Percentiles rank a stretch among this genome's conserved stretches.
Conservation (phyloP, 352 stramenopile species). For the Pythium myriotylum region DNA sequence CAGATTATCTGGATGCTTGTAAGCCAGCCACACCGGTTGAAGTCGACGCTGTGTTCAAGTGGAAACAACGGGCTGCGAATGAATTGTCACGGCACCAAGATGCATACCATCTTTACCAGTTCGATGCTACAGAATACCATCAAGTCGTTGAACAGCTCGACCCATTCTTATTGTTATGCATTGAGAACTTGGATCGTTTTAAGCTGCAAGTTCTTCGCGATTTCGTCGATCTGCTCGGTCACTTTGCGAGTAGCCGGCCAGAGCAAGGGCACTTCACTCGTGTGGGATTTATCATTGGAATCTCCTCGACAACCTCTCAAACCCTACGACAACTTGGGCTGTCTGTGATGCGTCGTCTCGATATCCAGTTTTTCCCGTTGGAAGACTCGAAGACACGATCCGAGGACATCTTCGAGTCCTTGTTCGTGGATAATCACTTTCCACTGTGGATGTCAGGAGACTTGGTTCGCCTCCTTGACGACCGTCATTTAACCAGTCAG, state of each 20-base stretch:
- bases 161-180: constrained; percentile 64
- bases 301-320: constrained; percentile 67
- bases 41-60: neutral
- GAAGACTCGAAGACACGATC: constrained; percentile 80
- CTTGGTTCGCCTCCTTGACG: constrained; percentile 50
- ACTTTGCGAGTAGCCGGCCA: constrained; percentile 36
- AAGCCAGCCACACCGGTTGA: neutral
- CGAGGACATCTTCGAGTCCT: constrained; percentile 67
- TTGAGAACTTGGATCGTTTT: constrained; percentile 78
- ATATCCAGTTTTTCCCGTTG: constrained; percentile 79
- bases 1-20: neutral
- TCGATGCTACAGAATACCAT: constrained; percentile 12
- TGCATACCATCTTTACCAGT: constrained; percentile 22
- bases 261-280: constrained; percentile 7
- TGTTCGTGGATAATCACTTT: constrained; percentile 67
- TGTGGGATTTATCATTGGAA: constrained; percentile 68
- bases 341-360: constrained; percentile 48
- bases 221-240: constrained; percentile 74
- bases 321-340: constrained; percentile 68
- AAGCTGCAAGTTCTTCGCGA: constrained; percentile 59
- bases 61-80: neutral
- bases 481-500: constrained; percentile 57
- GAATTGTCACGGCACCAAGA: constrained; percentile 17
- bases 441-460: constrained; percentile 54
- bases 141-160: constrained; percentile 15